A percentile compares a stretch with the other conserved stretches of the same genome.
phyloP scores from a whole-genome alignment of 78 protist species.

The Isochrysis galbana region DNA sequence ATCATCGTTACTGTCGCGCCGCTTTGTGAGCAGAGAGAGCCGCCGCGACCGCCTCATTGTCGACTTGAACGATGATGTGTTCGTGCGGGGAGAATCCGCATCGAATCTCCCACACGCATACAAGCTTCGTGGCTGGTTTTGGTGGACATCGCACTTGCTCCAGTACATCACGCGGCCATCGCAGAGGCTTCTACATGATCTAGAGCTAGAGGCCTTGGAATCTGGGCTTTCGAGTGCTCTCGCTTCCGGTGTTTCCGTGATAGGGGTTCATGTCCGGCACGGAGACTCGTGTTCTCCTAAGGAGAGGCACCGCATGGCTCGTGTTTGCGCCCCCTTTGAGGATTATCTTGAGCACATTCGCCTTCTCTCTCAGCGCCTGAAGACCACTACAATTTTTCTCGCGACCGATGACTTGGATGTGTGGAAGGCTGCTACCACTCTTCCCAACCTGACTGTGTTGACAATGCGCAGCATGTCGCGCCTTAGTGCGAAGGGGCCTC shows the following conservation, averaged over 20 bases:
- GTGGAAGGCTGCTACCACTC: not conserved
- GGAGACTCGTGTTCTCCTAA: conserved; percentile 7
- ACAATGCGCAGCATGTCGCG: not conserved
- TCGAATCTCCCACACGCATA: not conserved
- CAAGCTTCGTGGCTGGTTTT: not conserved
- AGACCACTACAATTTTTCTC: not conserved
- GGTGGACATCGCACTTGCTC: not conserved
- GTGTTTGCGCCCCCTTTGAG: not conserved
- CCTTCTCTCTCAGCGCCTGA: not conserved
- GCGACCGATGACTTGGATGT: conserved; percentile 28
- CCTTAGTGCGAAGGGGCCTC: not conserved
- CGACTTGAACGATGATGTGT: not conserved
- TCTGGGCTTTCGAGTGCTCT: too few species aligned
- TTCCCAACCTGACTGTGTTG: not conserved
- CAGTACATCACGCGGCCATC: not conserved
- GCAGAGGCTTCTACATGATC: too few species aligned
- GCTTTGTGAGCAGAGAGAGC: too few species aligned
- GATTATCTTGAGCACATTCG: not conserved
- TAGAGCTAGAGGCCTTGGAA: too few species aligned
- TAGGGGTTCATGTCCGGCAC: conserved; percentile 31
- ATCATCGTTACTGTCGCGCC: too few species aligned
- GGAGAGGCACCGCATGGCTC: not conserved
- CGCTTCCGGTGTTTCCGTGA: too few species aligned
- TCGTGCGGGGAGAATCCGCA: not conserved
- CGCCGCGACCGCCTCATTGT: too few species aligned